phyloP scores from a whole-genome alignment of 371 early-diverging fungal species.

The Mycotypha africana region DNA sequence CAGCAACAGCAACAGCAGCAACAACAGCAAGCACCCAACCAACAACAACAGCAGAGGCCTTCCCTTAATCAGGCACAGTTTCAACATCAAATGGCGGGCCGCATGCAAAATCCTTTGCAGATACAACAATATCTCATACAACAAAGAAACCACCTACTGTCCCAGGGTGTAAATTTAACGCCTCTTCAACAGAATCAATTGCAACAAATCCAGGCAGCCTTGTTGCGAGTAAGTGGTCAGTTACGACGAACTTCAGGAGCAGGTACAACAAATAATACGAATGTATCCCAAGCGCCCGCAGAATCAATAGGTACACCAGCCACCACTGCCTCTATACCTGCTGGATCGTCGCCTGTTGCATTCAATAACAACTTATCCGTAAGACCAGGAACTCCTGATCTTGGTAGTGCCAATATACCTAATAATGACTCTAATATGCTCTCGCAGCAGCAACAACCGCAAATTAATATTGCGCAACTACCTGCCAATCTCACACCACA shows the following conservation, averaged over 20 bases:
- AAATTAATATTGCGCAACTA: slow-evolving; percentile 13
- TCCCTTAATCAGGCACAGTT: background rate
- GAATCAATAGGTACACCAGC: too few species aligned
- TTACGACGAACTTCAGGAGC: slow-evolving; percentile 11
- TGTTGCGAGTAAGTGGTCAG: slow-evolving; percentile 15
- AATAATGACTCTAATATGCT: too few species aligned
- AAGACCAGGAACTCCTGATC: too few species aligned
- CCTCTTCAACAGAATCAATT: slow-evolving; percentile 16
- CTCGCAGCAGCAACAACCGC: slow-evolving; percentile 5
- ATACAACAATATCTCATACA: slow-evolving; percentile 21
- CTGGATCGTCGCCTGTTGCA: background rate
- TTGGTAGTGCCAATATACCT: too few species aligned
- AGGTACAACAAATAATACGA: slow-evolving; percentile 8
- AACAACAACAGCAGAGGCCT: background rate
- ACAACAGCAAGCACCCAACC: background rate
- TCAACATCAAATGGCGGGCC: slow-evolving; percentile 1
- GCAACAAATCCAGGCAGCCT: slow-evolving; percentile 15
- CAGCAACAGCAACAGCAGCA: background rate
- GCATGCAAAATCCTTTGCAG: slow-evolving; percentile 18
- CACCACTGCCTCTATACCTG: background rate
- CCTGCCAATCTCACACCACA: slow-evolving; percentile 21
- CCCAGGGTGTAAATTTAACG: slow-evolving; percentile 11
- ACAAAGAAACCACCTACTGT: slow-evolving; percentile 13
- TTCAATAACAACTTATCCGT: too few species aligned
- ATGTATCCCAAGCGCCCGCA: background rate